Evolutionary conservation across 177 flowering plant species (phyloP).

Genomic region (Vitis hybrid): DNA sequence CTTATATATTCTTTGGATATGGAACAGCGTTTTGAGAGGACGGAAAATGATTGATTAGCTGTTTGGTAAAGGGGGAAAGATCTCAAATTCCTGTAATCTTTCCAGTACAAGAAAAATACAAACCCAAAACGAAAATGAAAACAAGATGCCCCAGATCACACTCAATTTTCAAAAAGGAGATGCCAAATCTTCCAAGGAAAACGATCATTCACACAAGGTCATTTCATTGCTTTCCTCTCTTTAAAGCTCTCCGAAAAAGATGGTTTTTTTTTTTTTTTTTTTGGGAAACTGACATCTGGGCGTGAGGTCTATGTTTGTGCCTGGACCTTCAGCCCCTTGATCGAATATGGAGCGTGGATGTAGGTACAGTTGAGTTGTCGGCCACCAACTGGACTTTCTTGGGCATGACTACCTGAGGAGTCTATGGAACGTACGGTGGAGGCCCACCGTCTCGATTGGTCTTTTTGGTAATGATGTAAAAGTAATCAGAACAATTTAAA

Average conservation of each 20-base stretch:
- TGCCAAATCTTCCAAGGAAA: constrained; percentile 16
- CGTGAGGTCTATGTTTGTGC: constrained; percentile 5
- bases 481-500: constrained; percentile 7
- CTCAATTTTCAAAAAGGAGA: constrained; percentile 10
- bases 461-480: constrained; percentile 1
- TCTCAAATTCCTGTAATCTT: constrained; percentile 1
- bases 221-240: background rate
- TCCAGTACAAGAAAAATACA: constrained; percentile 12
- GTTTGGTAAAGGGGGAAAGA: constrained; percentile 23
- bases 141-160: constrained; percentile 20
- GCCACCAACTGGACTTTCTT: constrained; percentile 8
- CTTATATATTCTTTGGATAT: background rate
- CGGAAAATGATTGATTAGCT: constrained; percentile 14
- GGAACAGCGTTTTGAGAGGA: constrained; percentile 7
- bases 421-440: too few species aligned
- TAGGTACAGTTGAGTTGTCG: constrained; percentile 20
- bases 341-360: constrained; percentile 12
- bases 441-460: background rate
- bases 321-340: constrained; percentile 8
- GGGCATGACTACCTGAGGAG: too few species aligned
- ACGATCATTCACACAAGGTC: constrained; percentile 1
- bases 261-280: background rate
- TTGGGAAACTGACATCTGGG: background rate
- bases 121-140: background rate
- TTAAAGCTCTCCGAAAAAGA: background rate